Evolutionary conservation across 176 grass and related monocot species (phyloP).

Genomic region (Tillandsia leiboldiana): DNA sequence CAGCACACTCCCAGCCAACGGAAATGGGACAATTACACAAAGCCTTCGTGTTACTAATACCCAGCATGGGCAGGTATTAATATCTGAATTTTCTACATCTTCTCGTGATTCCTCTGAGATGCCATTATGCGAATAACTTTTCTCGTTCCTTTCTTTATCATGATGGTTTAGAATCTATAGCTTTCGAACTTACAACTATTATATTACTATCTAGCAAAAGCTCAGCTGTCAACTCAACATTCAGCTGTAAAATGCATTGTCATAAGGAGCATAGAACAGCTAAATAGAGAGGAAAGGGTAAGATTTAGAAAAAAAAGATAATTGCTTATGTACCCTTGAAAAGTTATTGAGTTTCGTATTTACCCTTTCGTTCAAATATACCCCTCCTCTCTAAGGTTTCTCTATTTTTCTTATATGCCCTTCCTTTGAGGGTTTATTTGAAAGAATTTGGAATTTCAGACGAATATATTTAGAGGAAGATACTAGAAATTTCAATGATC

Average conservation of each 20-base stretch:
- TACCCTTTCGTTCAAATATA: too few relatives aligned
- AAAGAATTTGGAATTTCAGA: too few relatives aligned
- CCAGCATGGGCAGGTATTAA: constrained; percentile 82
- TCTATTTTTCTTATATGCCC: too few relatives aligned
- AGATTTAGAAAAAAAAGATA: not conserved
- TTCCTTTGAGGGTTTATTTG: too few relatives aligned
- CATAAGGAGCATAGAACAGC: not conserved
- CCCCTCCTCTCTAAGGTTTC: too few relatives aligned
- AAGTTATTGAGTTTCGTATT: too few relatives aligned
- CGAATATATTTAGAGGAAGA: not conserved
- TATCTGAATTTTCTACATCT: not conserved
- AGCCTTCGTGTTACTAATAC: constrained; percentile 75
- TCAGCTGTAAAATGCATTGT: not conserved
- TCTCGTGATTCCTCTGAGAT: not conserved
- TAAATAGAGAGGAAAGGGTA: not conserved
- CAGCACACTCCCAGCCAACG: constrained; percentile 52
- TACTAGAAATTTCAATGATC: not conserved
- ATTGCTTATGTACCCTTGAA: too few relatives aligned
- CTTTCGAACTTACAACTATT: not conserved
- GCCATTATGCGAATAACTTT: not conserved
- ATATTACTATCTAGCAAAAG: not conserved
- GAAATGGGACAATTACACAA: constrained; percentile 68
- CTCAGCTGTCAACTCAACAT: not conserved
- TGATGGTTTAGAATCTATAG: not conserved
- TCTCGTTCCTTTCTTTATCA: not conserved